Percentiles rank a stretch among this genome's conserved stretches.
Evolutionary conservation across 1,284 basidiomycete species (phyloP).

Genomic region (Caloboletus firmus): DNA sequence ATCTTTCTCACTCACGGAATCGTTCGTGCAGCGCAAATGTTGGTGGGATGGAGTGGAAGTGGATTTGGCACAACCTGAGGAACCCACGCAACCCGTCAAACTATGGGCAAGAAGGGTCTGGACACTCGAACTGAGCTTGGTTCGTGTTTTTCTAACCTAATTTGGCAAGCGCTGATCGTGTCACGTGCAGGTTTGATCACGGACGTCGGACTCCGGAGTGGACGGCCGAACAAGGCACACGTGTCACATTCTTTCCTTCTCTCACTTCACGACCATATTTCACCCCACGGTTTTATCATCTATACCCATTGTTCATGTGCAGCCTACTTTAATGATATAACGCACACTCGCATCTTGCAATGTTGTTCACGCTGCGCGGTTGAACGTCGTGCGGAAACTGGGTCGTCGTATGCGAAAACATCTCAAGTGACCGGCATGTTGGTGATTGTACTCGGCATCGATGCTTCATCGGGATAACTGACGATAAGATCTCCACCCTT

Average conservation of each 20-base stretch:
- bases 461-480: not conserved
- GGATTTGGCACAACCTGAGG: conserved; percentile 63
- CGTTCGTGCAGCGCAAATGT: conserved; percentile 79
- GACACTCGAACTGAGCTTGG: conserved; percentile 95
- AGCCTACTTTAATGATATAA: conserved; percentile 30
- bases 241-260: conserved; percentile 2
- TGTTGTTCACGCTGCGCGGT: not conserved
- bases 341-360: conserved; percentile 30
- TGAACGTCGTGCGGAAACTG: not conserved
- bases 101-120: conserved; percentile 98
- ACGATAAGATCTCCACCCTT: not conserved
- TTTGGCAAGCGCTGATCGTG: conserved; percentile 5
- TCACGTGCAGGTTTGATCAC: conserved; percentile 21
- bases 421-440: not conserved
- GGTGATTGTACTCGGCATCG: not conserved
- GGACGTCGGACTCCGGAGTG: not conserved
- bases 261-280: conserved; percentile 21
- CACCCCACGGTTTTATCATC: conserved; percentile 23
- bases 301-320: conserved; percentile 32
- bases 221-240: conserved; percentile 5
- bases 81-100: conserved; percentile 65
- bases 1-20: conserved; percentile 2
- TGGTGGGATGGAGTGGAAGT: conserved; percentile 99
- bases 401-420: not conserved
- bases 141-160: conserved; percentile 44